A percentile compares a stretch with the other conserved stretches of the same genome.
Evolutionary conservation across 176 grass and related monocot species (phyloP).

Genomic region (Rhipidocladum racemiflorum): DNA sequence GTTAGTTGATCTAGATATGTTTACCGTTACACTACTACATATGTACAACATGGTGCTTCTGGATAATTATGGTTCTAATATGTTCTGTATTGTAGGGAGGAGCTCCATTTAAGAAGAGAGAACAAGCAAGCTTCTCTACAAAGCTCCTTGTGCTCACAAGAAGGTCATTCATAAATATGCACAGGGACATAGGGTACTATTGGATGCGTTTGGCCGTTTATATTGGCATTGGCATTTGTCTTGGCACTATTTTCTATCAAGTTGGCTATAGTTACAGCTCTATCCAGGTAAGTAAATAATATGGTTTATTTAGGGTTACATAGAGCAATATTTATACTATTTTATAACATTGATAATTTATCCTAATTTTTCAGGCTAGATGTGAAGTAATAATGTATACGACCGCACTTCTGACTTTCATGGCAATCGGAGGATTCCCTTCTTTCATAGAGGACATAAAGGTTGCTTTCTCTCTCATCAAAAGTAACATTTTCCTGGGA

Average conservation of each 20-base stretch:
- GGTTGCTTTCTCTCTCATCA: not conserved
- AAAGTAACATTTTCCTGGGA: not conserved
- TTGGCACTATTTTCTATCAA: conserved; percentile 57
- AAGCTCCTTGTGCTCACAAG: conserved; percentile 45
- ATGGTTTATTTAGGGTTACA: not conserved
- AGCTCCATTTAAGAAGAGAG: conserved; percentile 31
- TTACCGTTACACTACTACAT: too few relatives aligned
- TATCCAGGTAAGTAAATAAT: conserved; percentile 35
- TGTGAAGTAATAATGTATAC: conserved; percentile 51
- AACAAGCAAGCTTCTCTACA: conserved; percentile 33
- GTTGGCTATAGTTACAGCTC: conserved; percentile 45
- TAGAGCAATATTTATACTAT: not conserved
- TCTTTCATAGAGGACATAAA: conserved; percentile 43
- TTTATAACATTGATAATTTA: not conserved
- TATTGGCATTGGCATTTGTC: conserved; percentile 32
- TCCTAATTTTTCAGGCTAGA: conserved; percentile 33
- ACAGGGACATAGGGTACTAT: conserved; percentile 55
- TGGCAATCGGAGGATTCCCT: conserved; percentile 55
- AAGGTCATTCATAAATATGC: conserved; percentile 59
- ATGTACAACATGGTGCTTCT: not conserved
- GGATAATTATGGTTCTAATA: not conserved
- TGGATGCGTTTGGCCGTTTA: conserved; percentile 55
- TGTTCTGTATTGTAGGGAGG: conserved; percentile 25
- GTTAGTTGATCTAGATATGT: not conserved
- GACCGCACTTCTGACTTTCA: conserved; percentile 34